A percentile compares a stretch with the other conserved stretches of the same genome.
phyloP scores from a whole-genome alignment of 306 rosid genomes.

The Trifolium subterraneum region DNA sequence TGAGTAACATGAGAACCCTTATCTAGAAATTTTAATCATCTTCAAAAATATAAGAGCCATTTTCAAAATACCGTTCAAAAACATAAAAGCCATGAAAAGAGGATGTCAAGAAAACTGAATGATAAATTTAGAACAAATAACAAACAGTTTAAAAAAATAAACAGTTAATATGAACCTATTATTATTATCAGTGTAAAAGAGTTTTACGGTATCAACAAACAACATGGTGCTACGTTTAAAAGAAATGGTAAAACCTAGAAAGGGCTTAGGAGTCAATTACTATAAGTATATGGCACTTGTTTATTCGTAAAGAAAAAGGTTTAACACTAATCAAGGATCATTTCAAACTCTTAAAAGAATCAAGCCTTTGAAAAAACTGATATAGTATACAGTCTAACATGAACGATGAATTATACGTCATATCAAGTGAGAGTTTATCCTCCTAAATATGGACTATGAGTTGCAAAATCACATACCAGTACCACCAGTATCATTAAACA shows the following conservation, averaged over 20 bases:
- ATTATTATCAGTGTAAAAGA: neutral
- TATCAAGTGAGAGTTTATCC: neutral
- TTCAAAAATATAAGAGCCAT: conserved; percentile 8
- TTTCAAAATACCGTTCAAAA: neutral
- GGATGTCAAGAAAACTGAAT: conserved; percentile 7
- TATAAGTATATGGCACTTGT: conserved; percentile 6
- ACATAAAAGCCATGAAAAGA: neutral
- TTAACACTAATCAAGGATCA: conserved; percentile 4
- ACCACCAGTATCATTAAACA: neutral
- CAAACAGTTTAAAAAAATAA: neutral
- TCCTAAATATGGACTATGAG: conserved; percentile 11
- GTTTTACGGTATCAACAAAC: neutral
- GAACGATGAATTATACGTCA: conserved; percentile 18
- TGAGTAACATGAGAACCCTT: conserved; percentile 50
- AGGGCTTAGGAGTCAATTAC: conserved; percentile 3
- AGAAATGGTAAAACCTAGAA: conserved; percentile 16
- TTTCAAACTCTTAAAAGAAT: neutral
- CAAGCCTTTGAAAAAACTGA: neutral
- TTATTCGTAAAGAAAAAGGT: neutral
- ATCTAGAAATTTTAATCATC: conserved; percentile 25
- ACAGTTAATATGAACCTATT: neutral
- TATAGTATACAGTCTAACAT: neutral
- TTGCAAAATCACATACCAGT: neutral
- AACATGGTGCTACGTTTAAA: neutral
- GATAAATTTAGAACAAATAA: conserved; percentile 24